Percentiles rank a stretch among this genome's conserved stretches.
Evolutionary conservation across 306 rosid genomes (phyloP).

Genomic region (Ceratonia siliqua): DNA sequence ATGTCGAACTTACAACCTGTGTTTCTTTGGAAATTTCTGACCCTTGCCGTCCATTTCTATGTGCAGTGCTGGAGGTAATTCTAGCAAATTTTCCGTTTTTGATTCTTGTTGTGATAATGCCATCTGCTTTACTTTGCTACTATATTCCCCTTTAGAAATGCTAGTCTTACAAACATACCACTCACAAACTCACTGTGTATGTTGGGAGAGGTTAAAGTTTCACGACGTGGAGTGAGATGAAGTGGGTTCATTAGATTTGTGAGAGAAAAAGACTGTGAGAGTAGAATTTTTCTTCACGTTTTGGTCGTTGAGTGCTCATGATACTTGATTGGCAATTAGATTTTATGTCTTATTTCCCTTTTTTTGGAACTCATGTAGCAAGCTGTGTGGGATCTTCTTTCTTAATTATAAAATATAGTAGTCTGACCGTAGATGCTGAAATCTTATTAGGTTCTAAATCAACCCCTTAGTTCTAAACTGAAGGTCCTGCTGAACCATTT

Average conservation of each 20-base stretch:
- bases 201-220: too few species aligned
- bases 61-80: conserved; percentile 70
- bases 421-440: too few species aligned
- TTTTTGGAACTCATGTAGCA: not conserved
- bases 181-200: too few species aligned
- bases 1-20: not conserved
- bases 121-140: not conserved
- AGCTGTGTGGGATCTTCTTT: not conserved
- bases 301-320: not conserved
- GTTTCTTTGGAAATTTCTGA: conserved; percentile 46
- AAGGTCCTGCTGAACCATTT: too few species aligned
- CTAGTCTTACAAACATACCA: too few species aligned
- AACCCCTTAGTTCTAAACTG: not conserved
- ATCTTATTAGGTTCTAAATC: not conserved
- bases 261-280: too few species aligned
- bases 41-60: conserved; percentile 54
- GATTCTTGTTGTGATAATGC: not conserved
- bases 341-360: not conserved
- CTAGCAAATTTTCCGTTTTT: not conserved
- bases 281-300: too few species aligned
- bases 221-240: too few species aligned
- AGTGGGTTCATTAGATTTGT: too few species aligned
- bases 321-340: not conserved
- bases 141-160: not conserved
- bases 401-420: not conserved